Conservation (phyloP, 305 asterid species). For the Fraxinus latifolia region DNA sequence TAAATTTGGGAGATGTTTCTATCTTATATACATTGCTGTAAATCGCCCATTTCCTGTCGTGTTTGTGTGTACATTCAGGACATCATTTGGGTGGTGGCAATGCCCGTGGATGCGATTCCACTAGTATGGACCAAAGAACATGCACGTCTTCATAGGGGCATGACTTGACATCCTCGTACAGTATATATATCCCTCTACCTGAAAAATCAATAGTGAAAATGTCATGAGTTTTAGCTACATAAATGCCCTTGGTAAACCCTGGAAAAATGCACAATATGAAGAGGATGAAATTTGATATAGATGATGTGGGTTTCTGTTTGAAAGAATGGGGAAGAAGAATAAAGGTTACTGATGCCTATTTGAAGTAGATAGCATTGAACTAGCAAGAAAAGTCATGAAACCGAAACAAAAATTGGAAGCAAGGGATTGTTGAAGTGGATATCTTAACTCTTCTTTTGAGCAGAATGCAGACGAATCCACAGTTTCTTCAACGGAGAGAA, state of each 20-base stretch:
- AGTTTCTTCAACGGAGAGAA: slow-evolving; percentile 83
- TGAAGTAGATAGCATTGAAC: neutral
- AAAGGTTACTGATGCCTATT: neutral
- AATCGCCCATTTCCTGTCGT: slow-evolving; percentile 19
- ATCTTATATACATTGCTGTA: slow-evolving; percentile 32
- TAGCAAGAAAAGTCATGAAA: neutral
- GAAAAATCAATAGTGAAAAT: slow-evolving; percentile 5
- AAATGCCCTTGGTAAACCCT: neutral
- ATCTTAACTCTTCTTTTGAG: slow-evolving; percentile 75
- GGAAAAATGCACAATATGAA: neutral
- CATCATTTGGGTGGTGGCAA: slow-evolving; percentile 50
- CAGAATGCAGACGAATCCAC: slow-evolving; percentile 73
- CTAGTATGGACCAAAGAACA: slow-evolving; percentile 86
- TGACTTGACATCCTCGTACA: slow-evolving; percentile 64
- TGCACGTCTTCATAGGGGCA: slow-evolving; percentile 71
- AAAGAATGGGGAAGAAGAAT: neutral
- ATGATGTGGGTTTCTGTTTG: neutral
- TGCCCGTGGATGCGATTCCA: slow-evolving; percentile 72
- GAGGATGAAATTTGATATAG: neutral
- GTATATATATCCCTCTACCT: slow-evolving; percentile 66
- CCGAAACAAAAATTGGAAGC: neutral
- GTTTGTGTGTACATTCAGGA: slow-evolving; percentile 8
- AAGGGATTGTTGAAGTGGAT: neutral
- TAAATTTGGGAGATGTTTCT: slow-evolving; percentile 18
- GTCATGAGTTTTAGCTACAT: neutral